phyloP scores from a whole-genome alignment of 2,329 filamentous ascomycete species.

The Colletotrichum karsti region DNA sequence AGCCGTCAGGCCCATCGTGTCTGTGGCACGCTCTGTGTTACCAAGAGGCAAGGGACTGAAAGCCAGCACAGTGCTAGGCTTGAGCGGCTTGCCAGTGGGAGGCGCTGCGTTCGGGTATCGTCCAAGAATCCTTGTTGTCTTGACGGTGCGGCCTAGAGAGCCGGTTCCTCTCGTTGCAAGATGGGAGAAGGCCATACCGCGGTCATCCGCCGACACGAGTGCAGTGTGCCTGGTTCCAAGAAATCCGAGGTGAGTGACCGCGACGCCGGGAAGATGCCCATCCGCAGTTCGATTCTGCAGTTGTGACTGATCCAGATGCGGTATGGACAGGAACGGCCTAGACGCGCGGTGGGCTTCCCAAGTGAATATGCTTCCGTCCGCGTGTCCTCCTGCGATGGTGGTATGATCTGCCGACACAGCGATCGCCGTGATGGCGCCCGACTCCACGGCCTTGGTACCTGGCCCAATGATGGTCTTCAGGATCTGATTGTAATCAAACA shows the following conservation, averaged over 20 bases:
- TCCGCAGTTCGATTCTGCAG: slow-evolving; percentile 74
- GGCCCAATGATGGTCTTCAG: slow-evolving; percentile 93
- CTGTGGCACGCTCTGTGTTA: slow-evolving; percentile 90
- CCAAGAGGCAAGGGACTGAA: slow-evolving; percentile 91
- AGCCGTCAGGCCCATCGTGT: slow-evolving; percentile 88
- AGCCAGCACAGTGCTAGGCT: slow-evolving; percentile 93
- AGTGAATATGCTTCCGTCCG: slow-evolving; percentile 91
- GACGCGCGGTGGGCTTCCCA: slow-evolving; percentile 91
- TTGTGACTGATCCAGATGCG: slow-evolving; percentile 74
- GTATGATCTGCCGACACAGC: slow-evolving; percentile 94
- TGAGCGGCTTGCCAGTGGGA: slow-evolving; percentile 73
- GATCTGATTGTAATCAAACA: slow-evolving; percentile 98
- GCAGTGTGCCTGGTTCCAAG: slow-evolving; percentile 93
- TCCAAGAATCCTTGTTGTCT: slow-evolving; percentile 89
- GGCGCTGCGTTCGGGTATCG: slow-evolving; percentile 81
- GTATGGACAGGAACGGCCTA: slow-evolving; percentile 87
- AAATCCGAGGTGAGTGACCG: slow-evolving; percentile 92
- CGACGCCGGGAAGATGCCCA: slow-evolving; percentile 81
- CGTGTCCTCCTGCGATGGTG: slow-evolving; percentile 90
- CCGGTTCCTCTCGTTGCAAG: slow-evolving; percentile 92
- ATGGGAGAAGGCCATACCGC: slow-evolving; percentile 98
- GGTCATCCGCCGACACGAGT: slow-evolving; percentile 91
- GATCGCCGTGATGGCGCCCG: slow-evolving; percentile 84
- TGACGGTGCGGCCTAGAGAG: slow-evolving; percentile 83
- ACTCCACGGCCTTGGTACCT: slow-evolving; percentile 93